phyloP scores from a whole-genome alignment of 2,329 filamentous ascomycete genomes.

The Sporothrix variecibatus region DNA sequence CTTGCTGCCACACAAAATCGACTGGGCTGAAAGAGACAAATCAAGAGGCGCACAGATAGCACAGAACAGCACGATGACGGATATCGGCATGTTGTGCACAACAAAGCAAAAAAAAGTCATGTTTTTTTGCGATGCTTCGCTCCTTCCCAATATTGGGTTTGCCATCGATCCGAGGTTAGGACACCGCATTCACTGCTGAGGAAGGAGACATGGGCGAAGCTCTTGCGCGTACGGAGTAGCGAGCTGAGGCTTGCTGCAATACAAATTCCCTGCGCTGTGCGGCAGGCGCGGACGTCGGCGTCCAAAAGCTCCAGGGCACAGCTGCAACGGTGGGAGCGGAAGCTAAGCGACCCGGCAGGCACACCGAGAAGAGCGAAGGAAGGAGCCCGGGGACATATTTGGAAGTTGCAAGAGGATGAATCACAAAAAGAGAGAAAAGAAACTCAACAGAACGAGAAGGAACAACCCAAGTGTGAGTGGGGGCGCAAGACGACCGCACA shows the following conservation, averaged over 20 bases:
- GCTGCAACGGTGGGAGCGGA: slow-evolving; percentile 8
- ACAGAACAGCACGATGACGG: background rate
- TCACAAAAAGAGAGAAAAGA: background rate
- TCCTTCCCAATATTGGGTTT: background rate
- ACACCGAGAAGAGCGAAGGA: background rate
- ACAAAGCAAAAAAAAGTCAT: no score
- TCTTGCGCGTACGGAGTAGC: background rate
- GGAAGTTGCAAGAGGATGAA: background rate
- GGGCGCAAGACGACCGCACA: background rate
- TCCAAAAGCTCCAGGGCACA: background rate
- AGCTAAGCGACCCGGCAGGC: background rate
- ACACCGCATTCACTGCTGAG: background rate
- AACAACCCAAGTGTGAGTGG: background rate
- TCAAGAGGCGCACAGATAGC: background rate
- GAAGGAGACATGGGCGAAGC: background rate
- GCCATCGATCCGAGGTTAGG: background rate
- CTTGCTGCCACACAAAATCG: background rate
- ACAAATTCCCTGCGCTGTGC: background rate
- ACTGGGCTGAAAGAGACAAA: background rate
- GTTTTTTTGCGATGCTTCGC: background rate
- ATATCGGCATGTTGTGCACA: background rate
- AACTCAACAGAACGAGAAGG: background rate
- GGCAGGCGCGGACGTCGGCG: background rate
- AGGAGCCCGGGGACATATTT: background rate
- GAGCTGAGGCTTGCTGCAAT: background rate